Evolutionary conservation across 225 moss, liverwort and hornwort genomes (phyloP).

Genomic region (Thuidium tamariscinum): DNA sequence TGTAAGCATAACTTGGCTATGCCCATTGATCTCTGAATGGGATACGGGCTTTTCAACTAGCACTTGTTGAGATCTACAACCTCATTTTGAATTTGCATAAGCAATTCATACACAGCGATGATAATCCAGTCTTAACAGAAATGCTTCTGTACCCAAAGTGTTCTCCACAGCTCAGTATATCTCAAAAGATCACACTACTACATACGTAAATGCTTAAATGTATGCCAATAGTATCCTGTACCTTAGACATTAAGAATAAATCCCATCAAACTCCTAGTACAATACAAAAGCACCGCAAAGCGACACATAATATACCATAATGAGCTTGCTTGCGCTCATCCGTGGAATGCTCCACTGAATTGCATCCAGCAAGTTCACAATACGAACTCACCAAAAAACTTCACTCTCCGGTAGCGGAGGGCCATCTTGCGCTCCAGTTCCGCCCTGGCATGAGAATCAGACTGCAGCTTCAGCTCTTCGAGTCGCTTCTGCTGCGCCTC

Average conservation of each 20-base stretch:
- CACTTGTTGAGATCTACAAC: neutral
- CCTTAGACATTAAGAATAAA: neutral
- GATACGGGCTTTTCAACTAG: neutral
- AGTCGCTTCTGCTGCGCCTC: slow-evolving; percentile 90
- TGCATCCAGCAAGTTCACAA: neutral
- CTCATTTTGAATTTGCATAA: neutral
- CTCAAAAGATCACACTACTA: neutral
- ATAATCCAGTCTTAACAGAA: neutral
- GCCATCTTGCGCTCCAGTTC: slow-evolving; percentile 98
- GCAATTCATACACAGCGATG: neutral
- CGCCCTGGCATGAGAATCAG: slow-evolving; percentile 64
- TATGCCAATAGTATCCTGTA: neutral
- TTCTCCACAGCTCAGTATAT: neutral
- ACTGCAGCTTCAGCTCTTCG: slow-evolving; percentile 85
- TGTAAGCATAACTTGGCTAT: neutral
- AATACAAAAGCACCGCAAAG: neutral
- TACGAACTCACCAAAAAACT: slow-evolving; percentile 70
- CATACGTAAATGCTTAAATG: neutral
- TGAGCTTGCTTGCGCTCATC: neutral
- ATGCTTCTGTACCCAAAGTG: too few relatives aligned
- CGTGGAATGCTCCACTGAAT: neutral
- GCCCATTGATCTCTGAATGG: neutral
- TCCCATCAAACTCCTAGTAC: neutral
- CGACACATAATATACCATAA: neutral
- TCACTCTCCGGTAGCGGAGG: slow-evolving; percentile 82